Conservation (phyloP, 2,329 filamentous ascomycete species). For the Penicillium sp. region DNA sequence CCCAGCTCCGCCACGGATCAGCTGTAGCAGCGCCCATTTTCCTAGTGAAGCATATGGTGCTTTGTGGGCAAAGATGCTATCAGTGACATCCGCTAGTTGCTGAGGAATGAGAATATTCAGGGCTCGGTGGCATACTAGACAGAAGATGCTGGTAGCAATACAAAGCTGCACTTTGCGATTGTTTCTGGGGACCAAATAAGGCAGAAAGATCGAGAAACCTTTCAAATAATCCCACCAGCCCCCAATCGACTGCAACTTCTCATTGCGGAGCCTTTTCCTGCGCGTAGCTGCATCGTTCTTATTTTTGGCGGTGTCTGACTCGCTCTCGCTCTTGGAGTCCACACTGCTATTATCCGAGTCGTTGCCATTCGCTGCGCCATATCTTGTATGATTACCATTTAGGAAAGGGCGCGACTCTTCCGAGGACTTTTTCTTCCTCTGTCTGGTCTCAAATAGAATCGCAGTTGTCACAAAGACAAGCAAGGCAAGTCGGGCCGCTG, state of each 20-base stretch:
- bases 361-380: conserved; percentile 3
- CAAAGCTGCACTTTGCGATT: conserved; percentile 9
- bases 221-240: conserved; percentile 11
- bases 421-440: not conserved
- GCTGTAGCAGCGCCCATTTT: conserved; percentile 7
- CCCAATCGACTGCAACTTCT: conserved; percentile 1
- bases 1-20: conserved; percentile 4
- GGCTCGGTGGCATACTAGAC: conserved; percentile 2
- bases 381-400: conserved; percentile 2
- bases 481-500: not conserved
- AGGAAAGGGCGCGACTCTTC: conserved; percentile 8
- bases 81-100: conserved; percentile 8
- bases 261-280: conserved; percentile 7
- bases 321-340: conserved; percentile 6
- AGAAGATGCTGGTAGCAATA: conserved; percentile 1
- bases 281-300: conserved; percentile 3
- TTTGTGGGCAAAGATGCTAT: conserved; percentile 10
- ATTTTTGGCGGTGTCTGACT: not conserved
- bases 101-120: conserved; percentile 11
- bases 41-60: conserved; percentile 8
- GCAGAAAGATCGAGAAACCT: conserved; percentile 9
- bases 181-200: conserved; percentile 7
- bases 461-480: not conserved
- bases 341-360: conserved; percentile 5
- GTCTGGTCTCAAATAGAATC: conserved; percentile 2